A percentile compares a stretch with the other conserved stretches of the same genome.
These are phyloP conservation scores for Cladorrhinum sp. DNA, from an alignment of 2,329 filamentous ascomycete genomes.

Conservation along the genomic window DNA sequence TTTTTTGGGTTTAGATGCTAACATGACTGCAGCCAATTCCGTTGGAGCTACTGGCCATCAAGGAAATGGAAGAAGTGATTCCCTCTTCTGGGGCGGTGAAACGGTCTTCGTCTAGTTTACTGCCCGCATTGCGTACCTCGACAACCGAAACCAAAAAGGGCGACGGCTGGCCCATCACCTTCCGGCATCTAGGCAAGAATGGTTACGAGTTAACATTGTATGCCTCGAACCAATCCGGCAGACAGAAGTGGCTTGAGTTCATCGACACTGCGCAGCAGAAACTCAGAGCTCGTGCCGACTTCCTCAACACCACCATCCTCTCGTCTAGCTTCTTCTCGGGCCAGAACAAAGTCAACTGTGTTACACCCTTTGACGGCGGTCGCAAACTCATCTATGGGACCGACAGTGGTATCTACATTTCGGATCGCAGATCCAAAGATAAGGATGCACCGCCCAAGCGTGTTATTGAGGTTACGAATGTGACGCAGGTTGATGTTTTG, in stretches of 20 bases:
- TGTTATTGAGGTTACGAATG: slow-evolving; percentile 79
- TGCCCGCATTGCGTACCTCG: slow-evolving; percentile 53
- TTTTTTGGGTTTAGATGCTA: slow-evolving; percentile 11
- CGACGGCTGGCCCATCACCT: slow-evolving; percentile 91
- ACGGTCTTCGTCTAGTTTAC: slow-evolving; percentile 81
- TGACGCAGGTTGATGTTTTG: slow-evolving; percentile 93
- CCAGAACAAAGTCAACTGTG: slow-evolving; percentile 86
- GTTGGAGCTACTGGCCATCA: slow-evolving; percentile 85
- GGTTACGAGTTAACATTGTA: slow-evolving; percentile 91
- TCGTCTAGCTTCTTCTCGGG: slow-evolving; percentile 59
- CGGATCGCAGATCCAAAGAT: slow-evolving; percentile 87
- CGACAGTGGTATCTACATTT: slow-evolving; percentile 88
- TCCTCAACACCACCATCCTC: slow-evolving; percentile 72
- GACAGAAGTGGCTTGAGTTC: slow-evolving; percentile 95
- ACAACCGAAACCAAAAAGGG: slow-evolving; percentile 55
- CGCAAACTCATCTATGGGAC: slow-evolving; percentile 93
- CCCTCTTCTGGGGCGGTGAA: slow-evolving; percentile 77
- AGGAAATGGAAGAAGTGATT: slow-evolving; percentile 95
- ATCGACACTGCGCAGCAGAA: slow-evolving; percentile 89
- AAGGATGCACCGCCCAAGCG: slow-evolving; percentile 66
- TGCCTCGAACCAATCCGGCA: slow-evolving; percentile 77
- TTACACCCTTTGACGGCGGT: slow-evolving; percentile 90
- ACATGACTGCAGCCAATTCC: slow-evolving; percentile 69
- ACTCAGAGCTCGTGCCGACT: slow-evolving; percentile 81
- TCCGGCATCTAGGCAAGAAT: slow-evolving; percentile 91